These are phyloP conservation scores for Phtheirospermum japonicum DNA, from an alignment of 257 asterid species.

Conservation along the genomic window DNA sequence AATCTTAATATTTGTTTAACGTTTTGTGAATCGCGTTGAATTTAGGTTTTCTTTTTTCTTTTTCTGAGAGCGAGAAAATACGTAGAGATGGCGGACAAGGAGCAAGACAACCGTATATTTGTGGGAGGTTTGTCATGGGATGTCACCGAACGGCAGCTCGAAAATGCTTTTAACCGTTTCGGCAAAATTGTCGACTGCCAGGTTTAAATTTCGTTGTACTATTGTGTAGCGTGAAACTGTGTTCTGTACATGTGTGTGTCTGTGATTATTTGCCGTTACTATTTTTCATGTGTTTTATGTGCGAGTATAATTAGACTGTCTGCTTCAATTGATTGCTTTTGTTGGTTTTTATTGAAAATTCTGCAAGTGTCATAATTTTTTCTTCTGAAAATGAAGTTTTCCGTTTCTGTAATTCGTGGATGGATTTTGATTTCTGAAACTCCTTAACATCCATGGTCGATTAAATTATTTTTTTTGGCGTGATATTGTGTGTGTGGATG, in stretches of 20 bases:
- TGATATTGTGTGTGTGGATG: neutral
- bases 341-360: neutral
- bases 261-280: neutral
- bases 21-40: constrained; percentile 20
- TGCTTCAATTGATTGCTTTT: constrained; percentile 13
- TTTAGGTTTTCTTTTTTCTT: constrained; percentile 21
- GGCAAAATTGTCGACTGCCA: constrained; percentile 87
- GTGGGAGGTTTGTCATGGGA: constrained; percentile 91
- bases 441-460: neutral
- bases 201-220: constrained; percentile 42
- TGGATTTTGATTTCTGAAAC: constrained; percentile 3
- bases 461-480: too few relatives aligned
- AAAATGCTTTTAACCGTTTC: constrained; percentile 71
- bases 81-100: constrained; percentile 70
- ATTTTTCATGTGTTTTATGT: neutral
- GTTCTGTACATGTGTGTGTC: neutral
- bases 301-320: neutral
- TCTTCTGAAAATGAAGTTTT: neutral
- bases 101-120: constrained; percentile 76
- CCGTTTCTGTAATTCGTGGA: neutral
- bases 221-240: constrained; percentile 2
- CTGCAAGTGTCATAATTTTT: neutral
- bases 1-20: constrained; percentile 6
- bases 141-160: constrained; percentile 90
- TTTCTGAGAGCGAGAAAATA: neutral